phyloP scores from a whole-genome alignment of 805 yeast species.

The Suhomyces vadensis region DNA sequence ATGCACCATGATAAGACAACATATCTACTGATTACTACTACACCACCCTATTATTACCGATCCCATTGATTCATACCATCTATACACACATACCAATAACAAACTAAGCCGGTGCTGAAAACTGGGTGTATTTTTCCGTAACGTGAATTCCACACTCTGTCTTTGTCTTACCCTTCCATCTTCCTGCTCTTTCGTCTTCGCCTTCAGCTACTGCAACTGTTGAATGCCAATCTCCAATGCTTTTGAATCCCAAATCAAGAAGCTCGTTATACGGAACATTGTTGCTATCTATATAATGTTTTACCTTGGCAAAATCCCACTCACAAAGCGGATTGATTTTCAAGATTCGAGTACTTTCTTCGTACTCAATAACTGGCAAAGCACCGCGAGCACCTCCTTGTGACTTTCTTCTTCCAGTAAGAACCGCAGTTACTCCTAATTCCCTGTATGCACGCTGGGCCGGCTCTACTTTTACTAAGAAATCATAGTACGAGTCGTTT shows the following conservation, averaged over 20 bases:
- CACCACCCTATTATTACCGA: too few species aligned
- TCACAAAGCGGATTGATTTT: conserved; percentile 87
- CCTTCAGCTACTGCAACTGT: conserved; percentile 87
- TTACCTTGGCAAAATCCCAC: conserved; percentile 78
- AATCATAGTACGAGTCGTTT: conserved; percentile 82
- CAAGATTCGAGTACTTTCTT: conserved; percentile 64
- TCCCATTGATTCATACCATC: not conserved
- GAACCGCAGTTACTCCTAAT: conserved; percentile 74
- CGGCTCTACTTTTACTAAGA: conserved; percentile 89
- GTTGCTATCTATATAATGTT: conserved; percentile 63
- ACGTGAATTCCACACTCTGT: conserved; percentile 96
- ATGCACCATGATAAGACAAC: too few species aligned
- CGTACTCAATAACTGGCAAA: conserved; percentile 75
- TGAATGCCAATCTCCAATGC: conserved; percentile 94
- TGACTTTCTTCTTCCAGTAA: conserved; percentile 87
- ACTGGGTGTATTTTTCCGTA: conserved; percentile 70
- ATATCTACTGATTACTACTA: not conserved
- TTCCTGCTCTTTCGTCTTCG: conserved; percentile 94
- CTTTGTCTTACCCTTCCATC: conserved; percentile 92
- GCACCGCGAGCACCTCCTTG: conserved; percentile 84
- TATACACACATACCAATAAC: not conserved
- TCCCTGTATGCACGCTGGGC: conserved; percentile 79
- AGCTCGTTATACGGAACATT: conserved; percentile 84
- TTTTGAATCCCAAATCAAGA: conserved; percentile 82
- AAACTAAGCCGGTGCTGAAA: conserved; percentile 23